Evolutionary conservation across 306 rosid genomes (phyloP).

Genomic region (Quercus cerris): DNA sequence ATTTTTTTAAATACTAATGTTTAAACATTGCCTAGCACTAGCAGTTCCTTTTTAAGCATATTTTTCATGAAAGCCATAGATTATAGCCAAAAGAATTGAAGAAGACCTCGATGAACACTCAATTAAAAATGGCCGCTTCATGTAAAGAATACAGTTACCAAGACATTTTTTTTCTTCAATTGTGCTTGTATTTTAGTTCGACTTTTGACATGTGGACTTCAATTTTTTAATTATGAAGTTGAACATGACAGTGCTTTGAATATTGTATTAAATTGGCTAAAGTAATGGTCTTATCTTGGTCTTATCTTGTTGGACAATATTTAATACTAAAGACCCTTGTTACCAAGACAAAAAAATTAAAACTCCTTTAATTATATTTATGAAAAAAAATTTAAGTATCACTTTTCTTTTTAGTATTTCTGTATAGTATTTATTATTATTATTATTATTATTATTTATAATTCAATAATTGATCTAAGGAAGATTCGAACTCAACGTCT

Average conservation of each 20-base stretch:
- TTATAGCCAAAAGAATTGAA: neutral
- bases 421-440: too few species aligned
- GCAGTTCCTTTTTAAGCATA: neutral
- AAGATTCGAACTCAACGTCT: too few species aligned
- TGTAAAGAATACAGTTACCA: neutral
- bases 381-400: too few species aligned
- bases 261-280: constrained; percentile 4
- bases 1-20: neutral
- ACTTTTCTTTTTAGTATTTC: too few species aligned
- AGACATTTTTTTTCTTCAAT: neutral
- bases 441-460: too few species aligned
- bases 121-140: neutral
- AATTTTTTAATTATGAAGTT: neutral
- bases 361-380: too few species aligned
- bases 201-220: neutral
- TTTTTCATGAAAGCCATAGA: neutral
- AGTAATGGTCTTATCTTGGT: neutral
- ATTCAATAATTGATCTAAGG: too few species aligned
- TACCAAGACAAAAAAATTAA: too few species aligned
- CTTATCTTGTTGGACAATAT: neutral
- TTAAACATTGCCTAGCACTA: neutral
- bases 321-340: neutral
- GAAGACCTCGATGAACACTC: neutral
- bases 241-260: neutral
- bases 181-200: neutral